These are phyloP conservation scores for Lenwebbia sp. DNA, from an alignment of 345 rosid genomes.

Conservation along the genomic window DNA sequence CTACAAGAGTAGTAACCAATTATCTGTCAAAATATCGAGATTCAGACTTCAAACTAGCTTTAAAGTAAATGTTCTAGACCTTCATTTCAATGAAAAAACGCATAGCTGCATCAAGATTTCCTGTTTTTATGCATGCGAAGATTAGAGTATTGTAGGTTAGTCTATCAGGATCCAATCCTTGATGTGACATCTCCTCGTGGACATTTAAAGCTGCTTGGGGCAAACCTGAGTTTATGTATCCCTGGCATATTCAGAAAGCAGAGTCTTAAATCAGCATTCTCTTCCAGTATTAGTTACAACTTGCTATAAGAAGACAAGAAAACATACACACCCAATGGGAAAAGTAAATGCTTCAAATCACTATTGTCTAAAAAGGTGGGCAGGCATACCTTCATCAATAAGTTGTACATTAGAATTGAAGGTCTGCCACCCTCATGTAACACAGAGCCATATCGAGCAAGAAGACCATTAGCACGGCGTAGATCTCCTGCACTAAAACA, in stretches of 20 bases:
- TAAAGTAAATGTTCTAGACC: constrained; percentile 29
- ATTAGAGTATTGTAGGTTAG: constrained; percentile 57
- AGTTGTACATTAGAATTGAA: constrained; percentile 40
- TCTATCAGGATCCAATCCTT: constrained; percentile 59
- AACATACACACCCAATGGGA: not conserved
- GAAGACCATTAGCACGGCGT: constrained; percentile 71
- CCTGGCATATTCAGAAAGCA: constrained; percentile 22
- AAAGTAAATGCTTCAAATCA: not conserved
- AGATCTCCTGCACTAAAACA: constrained; percentile 78
- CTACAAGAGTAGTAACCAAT: not conserved
- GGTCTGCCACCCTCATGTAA: constrained; percentile 44
- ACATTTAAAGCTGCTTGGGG: constrained; percentile 40
- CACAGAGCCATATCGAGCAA: constrained; percentile 53
- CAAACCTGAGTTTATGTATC: constrained; percentile 41
- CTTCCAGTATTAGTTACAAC: not conserved
- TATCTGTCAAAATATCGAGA: not conserved
- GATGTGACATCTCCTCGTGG: constrained; percentile 32
- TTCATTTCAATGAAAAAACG: constrained; percentile 62
- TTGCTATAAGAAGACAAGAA: not conserved
- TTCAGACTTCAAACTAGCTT: not conserved
- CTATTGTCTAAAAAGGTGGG: not conserved
- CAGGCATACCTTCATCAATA: constrained; percentile 59
- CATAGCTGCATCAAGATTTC: constrained; percentile 49
- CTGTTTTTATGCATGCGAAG: constrained; percentile 38
- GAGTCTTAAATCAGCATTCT: not conserved